These are phyloP conservation scores for Fusarium sp. DNA, from an alignment of 2,329 filamentous ascomycete genomes.

Conservation along the genomic window DNA sequence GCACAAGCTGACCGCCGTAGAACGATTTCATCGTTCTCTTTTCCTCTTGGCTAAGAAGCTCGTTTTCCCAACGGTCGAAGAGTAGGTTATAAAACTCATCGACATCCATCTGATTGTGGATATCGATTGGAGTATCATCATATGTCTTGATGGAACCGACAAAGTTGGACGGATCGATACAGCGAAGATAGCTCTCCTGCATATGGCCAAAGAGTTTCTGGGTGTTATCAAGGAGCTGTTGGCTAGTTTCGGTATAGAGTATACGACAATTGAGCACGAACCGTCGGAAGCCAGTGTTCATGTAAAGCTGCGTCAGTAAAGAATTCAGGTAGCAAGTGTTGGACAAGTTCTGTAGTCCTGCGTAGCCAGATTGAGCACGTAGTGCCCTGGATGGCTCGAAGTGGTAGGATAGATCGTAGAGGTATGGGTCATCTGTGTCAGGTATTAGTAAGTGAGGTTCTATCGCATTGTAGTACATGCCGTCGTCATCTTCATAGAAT, in stretches of 20 bases:
- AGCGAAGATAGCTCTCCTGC: conserved; percentile 83
- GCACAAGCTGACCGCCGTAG: conserved; percentile 91
- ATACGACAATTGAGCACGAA: conserved; percentile 80
- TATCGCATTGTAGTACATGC: conserved; percentile 46
- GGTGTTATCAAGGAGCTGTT: conserved; percentile 79
- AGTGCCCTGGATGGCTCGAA: conserved; percentile 77
- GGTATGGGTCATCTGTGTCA: conserved; percentile 61
- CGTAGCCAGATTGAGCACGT: conserved; percentile 82
- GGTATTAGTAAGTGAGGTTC: conserved; percentile 20
- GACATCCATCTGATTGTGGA: conserved; percentile 94
- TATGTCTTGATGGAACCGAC: conserved; percentile 84
- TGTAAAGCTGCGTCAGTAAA: conserved; percentile 92
- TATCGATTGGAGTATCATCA: conserved; percentile 84
- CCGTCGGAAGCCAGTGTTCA: conserved; percentile 88
- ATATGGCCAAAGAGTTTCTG: conserved; percentile 86
- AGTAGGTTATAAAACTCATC: conserved; percentile 97
- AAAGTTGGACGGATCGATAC: conserved; percentile 77
- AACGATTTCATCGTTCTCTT: conserved; percentile 83
- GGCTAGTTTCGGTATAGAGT: conserved; percentile 64
- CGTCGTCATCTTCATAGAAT: conserved; percentile 54
- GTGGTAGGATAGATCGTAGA: conserved; percentile 69
- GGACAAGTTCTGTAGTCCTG: conserved; percentile 90
- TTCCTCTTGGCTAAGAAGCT: conserved; percentile 74
- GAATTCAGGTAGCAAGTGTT: conserved; percentile 99
- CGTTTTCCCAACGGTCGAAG: conserved; percentile 90